Evolutionary conservation across 306 rosid species (phyloP).

Genomic region (Vachellia pachyceras): DNA sequence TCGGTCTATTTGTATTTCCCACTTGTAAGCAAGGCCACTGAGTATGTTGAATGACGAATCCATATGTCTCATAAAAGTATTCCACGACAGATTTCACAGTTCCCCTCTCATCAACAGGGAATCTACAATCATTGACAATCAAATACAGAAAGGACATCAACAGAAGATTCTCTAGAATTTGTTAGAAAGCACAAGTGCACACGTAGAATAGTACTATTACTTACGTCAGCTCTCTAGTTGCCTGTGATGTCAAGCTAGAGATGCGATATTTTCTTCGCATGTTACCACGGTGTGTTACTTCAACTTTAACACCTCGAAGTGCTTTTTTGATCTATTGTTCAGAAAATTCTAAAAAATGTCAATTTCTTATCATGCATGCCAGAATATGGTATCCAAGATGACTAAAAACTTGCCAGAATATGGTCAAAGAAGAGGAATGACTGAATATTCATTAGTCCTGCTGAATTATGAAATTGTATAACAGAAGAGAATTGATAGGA

Average conservation of each 20-base stretch:
- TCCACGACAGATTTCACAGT: conserved; percentile 94
- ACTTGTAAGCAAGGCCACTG: conserved; percentile 99
- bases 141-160: conserved; percentile 17
- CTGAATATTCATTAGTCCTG: neutral
- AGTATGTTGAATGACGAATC: conserved; percentile 78
- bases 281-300: conserved; percentile 94
- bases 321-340: conserved; percentile 85
- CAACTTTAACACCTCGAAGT: conserved; percentile 92
- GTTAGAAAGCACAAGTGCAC: neutral
- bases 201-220: conserved; percentile 4
- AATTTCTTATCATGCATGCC: neutral
- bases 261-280: conserved; percentile 96
- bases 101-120: conserved; percentile 94
- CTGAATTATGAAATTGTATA: neutral
- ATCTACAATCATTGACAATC: conserved; percentile 52
- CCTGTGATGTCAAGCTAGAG: conserved; percentile 90
- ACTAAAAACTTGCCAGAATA: neutral
- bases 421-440: neutral
- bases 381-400: neutral
- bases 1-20: conserved; percentile 88
- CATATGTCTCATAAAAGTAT: conserved; percentile 88
- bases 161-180: neutral
- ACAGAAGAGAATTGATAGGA: neutral
- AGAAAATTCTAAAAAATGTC: neutral
- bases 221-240: conserved; percentile 92